These are phyloP conservation scores for Termitomyces eurrhizus DNA, from an alignment of 768 basidiomycete species.

Conservation along the genomic window DNA sequence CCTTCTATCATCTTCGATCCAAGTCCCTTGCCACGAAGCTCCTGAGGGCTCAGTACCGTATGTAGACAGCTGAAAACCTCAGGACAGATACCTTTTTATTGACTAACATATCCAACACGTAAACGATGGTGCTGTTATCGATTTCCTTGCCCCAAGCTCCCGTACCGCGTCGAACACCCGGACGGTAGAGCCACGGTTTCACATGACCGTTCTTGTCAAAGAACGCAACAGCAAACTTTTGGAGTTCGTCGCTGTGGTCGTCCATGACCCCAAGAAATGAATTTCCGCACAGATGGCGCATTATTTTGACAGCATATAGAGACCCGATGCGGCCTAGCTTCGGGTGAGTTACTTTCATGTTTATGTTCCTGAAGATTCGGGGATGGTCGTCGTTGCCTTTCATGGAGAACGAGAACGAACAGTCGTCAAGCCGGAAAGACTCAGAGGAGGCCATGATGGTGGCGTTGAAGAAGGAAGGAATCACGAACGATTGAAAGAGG, in stretches of 20 bases:
- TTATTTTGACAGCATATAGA: slow-evolving; percentile 12
- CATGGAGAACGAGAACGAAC: slow-evolving; percentile 1
- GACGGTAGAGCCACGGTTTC: slow-evolving; percentile 21
- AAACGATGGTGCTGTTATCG: slow-evolving; percentile 23
- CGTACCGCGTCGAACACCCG: slow-evolving; percentile 26
- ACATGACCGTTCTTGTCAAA: slow-evolving; percentile 27
- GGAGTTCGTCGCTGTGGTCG: slow-evolving; percentile 27
- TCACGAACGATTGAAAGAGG: background rate
- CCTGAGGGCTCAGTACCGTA: background rate
- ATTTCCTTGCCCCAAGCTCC: slow-evolving; percentile 29
- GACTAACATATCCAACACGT: slow-evolving; percentile 23
- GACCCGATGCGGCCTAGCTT: slow-evolving; percentile 8
- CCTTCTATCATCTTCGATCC: slow-evolving; percentile 19
- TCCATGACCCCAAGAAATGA: slow-evolving; percentile 24
- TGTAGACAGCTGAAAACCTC: background rate
- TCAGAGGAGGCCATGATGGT: background rate
- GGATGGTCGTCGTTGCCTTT: slow-evolving; percentile 9
- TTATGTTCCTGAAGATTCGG: slow-evolving; percentile 3
- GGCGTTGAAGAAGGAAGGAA: background rate
- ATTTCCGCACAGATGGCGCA: slow-evolving; percentile 3
- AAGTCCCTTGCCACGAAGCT: slow-evolving; percentile 15
- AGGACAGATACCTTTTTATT: background rate
- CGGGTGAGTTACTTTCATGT: slow-evolving; percentile 8
- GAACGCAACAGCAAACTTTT: slow-evolving; percentile 22
- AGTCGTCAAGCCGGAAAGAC: background rate